Percentiles rank a stretch among this genome's conserved stretches.
Conservation (phyloP, 2,329 filamentous ascomycete species). For the Sclerotinia spermophila region DNA sequence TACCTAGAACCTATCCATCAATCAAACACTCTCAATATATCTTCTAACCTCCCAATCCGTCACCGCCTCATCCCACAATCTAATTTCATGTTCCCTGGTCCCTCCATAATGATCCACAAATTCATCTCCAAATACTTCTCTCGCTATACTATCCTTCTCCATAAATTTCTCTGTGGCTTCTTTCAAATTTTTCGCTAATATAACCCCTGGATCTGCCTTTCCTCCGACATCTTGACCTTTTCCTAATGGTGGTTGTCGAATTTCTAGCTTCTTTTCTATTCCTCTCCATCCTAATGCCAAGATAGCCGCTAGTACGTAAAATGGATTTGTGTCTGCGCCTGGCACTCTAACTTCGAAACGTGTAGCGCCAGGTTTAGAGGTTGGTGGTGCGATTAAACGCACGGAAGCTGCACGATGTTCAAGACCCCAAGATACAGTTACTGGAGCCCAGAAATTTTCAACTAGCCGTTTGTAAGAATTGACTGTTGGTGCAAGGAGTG, state of each 20-base stretch:
- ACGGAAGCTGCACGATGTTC: slow-evolving; percentile 93
- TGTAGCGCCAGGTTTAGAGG: slow-evolving; percentile 77
- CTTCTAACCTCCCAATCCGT: slow-evolving; percentile 64
- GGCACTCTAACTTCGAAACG: slow-evolving; percentile 90
- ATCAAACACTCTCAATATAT: slow-evolving; percentile 15
- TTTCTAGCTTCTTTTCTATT: slow-evolving; percentile 84
- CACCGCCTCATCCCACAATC: slow-evolving; percentile 91
- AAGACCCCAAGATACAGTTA: slow-evolving; percentile 94
- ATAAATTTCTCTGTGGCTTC: slow-evolving; percentile 81
- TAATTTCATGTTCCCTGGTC: slow-evolving; percentile 85
- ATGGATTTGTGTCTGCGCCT: slow-evolving; percentile 90
- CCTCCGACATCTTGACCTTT: slow-evolving; percentile 81
- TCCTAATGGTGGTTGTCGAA: slow-evolving; percentile 76
- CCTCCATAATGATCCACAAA: slow-evolving; percentile 97
- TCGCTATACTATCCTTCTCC: slow-evolving; percentile 75
- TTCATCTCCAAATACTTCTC: slow-evolving; percentile 87
- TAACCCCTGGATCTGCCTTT: slow-evolving; percentile 63
- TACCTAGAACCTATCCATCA: neutral
- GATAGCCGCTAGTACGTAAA: slow-evolving; percentile 81
- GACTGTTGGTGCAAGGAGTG: slow-evolving; percentile 85
- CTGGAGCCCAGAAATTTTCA: slow-evolving; percentile 98
- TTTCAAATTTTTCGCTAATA: slow-evolving; percentile 78
- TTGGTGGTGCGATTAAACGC: slow-evolving; percentile 83
- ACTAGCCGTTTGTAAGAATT: slow-evolving; percentile 98
- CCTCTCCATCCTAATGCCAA: slow-evolving; percentile 87